Conservation (phyloP, 2,329 filamentous ascomycete genomes). For the Penicillium freii region DNA sequence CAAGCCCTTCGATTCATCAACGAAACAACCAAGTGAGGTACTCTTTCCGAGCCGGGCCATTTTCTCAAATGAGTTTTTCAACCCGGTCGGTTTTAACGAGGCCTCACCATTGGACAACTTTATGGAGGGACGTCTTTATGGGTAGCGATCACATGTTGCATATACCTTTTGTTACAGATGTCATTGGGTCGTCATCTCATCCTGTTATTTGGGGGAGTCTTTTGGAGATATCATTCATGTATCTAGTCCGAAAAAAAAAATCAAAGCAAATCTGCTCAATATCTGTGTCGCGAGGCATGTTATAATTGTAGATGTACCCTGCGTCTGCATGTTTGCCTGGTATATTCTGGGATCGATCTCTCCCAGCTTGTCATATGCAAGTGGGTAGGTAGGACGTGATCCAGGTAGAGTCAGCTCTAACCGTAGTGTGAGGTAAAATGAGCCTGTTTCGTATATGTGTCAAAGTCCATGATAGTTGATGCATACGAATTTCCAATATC, state of each 20-base stretch:
- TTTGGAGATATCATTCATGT: background rate
- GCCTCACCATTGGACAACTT: constrained; percentile 4
- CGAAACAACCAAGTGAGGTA: background rate
- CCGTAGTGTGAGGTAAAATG: no score
- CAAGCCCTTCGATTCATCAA: background rate
- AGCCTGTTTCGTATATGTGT: no score
- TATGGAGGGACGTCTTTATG: constrained; percentile 6
- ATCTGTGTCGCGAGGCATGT: background rate
- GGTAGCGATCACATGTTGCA: constrained; percentile 7
- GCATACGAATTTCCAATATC: no score
- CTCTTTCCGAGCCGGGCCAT: constrained; percentile 7
- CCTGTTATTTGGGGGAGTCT: background rate
- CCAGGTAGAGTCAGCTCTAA: no score
- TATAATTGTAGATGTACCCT: background rate
- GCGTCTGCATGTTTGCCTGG: background rate
- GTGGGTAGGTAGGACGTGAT: no score
- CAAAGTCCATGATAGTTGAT: no score
- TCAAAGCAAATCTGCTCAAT: background rate
- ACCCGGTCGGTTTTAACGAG: constrained; percentile 11
- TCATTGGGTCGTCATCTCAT: background rate
- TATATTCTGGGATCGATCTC: background rate
- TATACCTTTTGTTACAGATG: constrained; percentile 4
- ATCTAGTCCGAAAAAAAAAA: background rate
- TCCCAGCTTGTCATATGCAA: no score
- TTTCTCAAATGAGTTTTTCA: constrained; percentile 7